Conservation (phyloP, 306 rosid genomes). For the Cicer arietinum region DNA sequence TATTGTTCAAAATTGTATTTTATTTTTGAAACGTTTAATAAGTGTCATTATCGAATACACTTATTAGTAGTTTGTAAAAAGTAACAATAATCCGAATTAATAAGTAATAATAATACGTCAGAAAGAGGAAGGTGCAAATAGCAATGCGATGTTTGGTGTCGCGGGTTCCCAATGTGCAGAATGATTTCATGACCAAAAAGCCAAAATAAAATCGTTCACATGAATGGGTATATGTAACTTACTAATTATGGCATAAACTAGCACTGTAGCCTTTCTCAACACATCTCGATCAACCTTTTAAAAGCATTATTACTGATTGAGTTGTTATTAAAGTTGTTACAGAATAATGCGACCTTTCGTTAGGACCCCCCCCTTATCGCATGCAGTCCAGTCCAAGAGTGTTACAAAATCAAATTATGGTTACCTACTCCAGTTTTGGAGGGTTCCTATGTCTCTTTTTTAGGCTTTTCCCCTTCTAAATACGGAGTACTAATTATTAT, state of each 20-base stretch:
- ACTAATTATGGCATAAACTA: conserved; percentile 52
- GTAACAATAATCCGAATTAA: neutral
- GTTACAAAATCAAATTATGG: neutral
- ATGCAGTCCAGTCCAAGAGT: neutral
- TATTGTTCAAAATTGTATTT: no score
- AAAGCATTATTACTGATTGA: conserved; percentile 43
- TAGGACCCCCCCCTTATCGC: conserved; percentile 5
- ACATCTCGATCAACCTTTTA: conserved; percentile 41
- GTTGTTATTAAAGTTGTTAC: conserved; percentile 35
- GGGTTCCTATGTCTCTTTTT: conserved; percentile 30
- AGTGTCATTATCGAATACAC: no score
- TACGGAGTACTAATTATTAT: neutral
- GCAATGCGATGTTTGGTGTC: conserved; percentile 33
- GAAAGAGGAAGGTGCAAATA: conserved; percentile 25
- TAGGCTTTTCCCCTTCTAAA: neutral
- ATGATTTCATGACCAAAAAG: conserved; percentile 47
- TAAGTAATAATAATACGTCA: neutral
- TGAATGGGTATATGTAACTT: conserved; percentile 47
- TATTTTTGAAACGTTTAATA: no score
- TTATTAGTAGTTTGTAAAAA: no score
- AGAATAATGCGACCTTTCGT: conserved; percentile 40
- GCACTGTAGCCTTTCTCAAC: conserved; percentile 21
- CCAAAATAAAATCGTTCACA: conserved; percentile 50
- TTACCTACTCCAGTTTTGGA: conserved; percentile 35
- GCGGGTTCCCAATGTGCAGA: conserved; percentile 53